phyloP scores from a whole-genome alignment of 805 yeast species.

The Priceomyces haplophilus region DNA sequence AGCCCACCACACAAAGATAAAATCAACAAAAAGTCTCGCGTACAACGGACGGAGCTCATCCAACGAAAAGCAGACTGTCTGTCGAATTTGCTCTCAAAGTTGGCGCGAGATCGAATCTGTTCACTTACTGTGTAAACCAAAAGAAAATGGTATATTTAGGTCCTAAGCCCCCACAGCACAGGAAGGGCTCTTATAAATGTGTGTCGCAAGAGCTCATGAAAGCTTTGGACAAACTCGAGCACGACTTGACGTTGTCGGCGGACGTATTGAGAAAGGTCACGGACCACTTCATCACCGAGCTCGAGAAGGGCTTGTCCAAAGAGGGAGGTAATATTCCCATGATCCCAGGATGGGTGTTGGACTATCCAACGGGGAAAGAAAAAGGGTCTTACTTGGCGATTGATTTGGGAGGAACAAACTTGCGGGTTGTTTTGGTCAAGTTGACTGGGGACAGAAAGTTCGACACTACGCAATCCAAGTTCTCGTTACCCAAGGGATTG shows the following conservation, averaged over 20 bases:
- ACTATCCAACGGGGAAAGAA: constrained; percentile 89
- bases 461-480: constrained; percentile 84
- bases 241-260: constrained; percentile 58
- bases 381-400: constrained; percentile 87
- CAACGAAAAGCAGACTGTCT: too few relatives aligned
- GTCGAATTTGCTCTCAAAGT: too few relatives aligned
- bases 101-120: too few relatives aligned
- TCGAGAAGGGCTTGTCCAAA: constrained; percentile 74
- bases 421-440: constrained; percentile 85
- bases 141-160: constrained; percentile 77
- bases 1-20: constrained; percentile 1
- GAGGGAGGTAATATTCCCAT: constrained; percentile 88
- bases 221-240: constrained; percentile 57
- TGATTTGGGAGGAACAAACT: constrained; percentile 96
- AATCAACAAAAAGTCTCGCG: neutral
- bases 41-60: neutral
- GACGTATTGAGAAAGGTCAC: constrained; percentile 64
- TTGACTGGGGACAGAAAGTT: constrained; percentile 81
- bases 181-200: constrained; percentile 61
- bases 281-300: constrained; percentile 72
- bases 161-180: constrained; percentile 77
- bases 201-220: constrained; percentile 62
- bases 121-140: neutral
- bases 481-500: constrained; percentile 69
- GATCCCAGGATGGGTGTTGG: constrained; percentile 97